Percentiles rank a stretch among this genome's conserved stretches.
Evolutionary conservation across 148 eudicot genomes (phyloP).

Genomic region (Salicornia ramosissima): DNA sequence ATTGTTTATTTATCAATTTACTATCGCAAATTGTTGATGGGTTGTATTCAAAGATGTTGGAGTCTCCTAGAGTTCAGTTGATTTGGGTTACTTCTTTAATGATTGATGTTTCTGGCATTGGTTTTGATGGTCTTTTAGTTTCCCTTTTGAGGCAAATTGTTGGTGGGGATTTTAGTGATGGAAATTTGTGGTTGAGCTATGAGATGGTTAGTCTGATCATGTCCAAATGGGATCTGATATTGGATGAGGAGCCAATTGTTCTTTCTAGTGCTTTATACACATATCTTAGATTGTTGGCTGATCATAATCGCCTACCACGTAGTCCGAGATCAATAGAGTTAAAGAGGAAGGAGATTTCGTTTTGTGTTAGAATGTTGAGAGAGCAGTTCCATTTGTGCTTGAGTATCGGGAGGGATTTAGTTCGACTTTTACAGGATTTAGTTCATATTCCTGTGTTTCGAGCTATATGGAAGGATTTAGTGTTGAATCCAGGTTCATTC

Average conservation of each 20-base stretch:
- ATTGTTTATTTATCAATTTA: slow-evolving; percentile 41
- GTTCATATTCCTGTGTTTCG: slow-evolving; percentile 71
- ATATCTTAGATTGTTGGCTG: slow-evolving; percentile 67
- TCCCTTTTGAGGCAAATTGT: slow-evolving; percentile 81
- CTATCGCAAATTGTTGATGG: slow-evolving; percentile 53
- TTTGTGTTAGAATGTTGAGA: slow-evolving; percentile 63
- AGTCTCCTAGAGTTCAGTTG: slow-evolving; percentile 48
- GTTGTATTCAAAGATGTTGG: slow-evolving; percentile 53
- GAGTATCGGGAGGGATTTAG: slow-evolving; percentile 79
- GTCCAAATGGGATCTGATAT: slow-evolving; percentile 61
- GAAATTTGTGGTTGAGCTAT: slow-evolving; percentile 71
- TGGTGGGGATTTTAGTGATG: slow-evolving; percentile 70
- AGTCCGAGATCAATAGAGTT: slow-evolving; percentile 36
- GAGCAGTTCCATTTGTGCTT: slow-evolving; percentile 71
- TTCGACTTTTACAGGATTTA: slow-evolving; percentile 83
- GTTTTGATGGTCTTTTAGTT: slow-evolving; percentile 55
- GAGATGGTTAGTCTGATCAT: slow-evolving; percentile 47
- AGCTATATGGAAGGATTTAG: slow-evolving; percentile 66
- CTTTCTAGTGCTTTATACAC: slow-evolving; percentile 63
- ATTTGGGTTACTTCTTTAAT: slow-evolving; percentile 60
- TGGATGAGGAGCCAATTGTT: slow-evolving; percentile 59
- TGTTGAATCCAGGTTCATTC: slow-evolving; percentile 51
- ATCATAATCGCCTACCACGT: slow-evolving; percentile 48
- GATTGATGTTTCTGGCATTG: slow-evolving; percentile 59
- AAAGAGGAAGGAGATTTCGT: slow-evolving; percentile 59